A percentile compares a stretch with the other conserved stretches of the same genome.
Conservation (phyloP, 78 protist genomes). For the Cyanophora paradoxa region DNA sequence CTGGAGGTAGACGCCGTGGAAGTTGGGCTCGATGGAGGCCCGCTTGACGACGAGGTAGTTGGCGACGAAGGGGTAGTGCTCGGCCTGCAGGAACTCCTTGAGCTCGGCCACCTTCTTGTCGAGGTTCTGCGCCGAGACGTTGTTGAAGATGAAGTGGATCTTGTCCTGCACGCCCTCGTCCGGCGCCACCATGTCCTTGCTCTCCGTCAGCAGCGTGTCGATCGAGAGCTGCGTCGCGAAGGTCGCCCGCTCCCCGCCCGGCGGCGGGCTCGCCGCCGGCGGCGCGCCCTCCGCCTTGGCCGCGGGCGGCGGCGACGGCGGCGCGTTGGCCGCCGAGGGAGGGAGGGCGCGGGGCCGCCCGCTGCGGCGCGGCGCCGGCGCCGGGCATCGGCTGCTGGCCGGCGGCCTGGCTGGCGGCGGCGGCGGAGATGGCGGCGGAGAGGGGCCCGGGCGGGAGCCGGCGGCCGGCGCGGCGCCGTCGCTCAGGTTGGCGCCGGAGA, state of each 20-base stretch:
- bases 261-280: not conserved
- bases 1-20: conserved; percentile 66
- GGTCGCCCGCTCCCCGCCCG: not conserved
- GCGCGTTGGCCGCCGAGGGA: not conserved
- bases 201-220: not conserved
- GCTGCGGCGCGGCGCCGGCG: not conserved
- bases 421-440: not conserved
- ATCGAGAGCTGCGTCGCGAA: not conserved
- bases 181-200: not conserved
- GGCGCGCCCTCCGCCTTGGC: too few species aligned
- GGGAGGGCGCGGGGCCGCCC: not conserved
- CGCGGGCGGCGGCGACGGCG: not conserved
- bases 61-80: conserved; percentile 53
- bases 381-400: not conserved
- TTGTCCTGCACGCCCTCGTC: conserved; percentile 61
- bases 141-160: conserved; percentile 86
- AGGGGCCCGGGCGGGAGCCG: not conserved
- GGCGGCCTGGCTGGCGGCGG: not conserved
- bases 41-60: conserved; percentile 85
- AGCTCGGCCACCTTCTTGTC: conserved; percentile 4
- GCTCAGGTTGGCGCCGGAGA: not conserved
- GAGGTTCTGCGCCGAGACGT: conserved; percentile 46
- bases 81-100: conserved; percentile 25
- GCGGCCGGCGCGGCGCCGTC: not conserved
- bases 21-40: conserved; percentile 81